Percentiles rank a stretch among this genome's conserved stretches.
Conservation (phyloP, 2,329 filamentous ascomycete species). For the Talaromyces sp. region DNA sequence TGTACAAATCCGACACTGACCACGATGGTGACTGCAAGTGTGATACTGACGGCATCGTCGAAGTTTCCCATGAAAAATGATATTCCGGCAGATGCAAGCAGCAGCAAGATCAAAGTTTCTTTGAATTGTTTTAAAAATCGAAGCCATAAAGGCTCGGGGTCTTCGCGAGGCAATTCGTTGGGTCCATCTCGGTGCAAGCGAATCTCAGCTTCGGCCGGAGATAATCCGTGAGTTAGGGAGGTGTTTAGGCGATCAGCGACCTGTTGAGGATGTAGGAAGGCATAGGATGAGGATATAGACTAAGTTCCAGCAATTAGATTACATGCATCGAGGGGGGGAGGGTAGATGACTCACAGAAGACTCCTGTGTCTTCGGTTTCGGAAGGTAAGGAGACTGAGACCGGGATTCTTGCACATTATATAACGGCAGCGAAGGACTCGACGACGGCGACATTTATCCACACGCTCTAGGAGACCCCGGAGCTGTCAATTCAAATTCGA, state of each 20-base stretch:
- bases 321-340: constrained; percentile 4
- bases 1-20: constrained; percentile 95
- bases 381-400: constrained; percentile 31
- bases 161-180: constrained; percentile 92
- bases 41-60: constrained; percentile 94
- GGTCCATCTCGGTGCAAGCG: constrained; percentile 78
- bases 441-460: constrained; percentile 61
- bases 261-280: constrained; percentile 71
- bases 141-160: constrained; percentile 90
- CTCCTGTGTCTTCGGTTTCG: constrained; percentile 30
- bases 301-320: constrained; percentile 24
- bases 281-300: constrained; percentile 52
- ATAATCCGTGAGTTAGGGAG: constrained; percentile 78
- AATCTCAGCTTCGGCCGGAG: constrained; percentile 74
- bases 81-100: constrained; percentile 82
- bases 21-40: constrained; percentile 93
- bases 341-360: constrained; percentile 35
- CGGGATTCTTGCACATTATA: constrained; percentile 50
- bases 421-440: constrained; percentile 58
- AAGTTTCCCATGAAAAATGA: constrained; percentile 89
- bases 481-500: constrained; percentile 19
- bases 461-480: constrained; percentile 37
- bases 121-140: constrained; percentile 96
- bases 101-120: constrained; percentile 88
- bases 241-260: constrained; percentile 75